Evolutionary conservation across 768 basidiomycete species (phyloP), one percentile per base, ranked within the genome.

Genomic region (Trametes meyenii): DNA sequence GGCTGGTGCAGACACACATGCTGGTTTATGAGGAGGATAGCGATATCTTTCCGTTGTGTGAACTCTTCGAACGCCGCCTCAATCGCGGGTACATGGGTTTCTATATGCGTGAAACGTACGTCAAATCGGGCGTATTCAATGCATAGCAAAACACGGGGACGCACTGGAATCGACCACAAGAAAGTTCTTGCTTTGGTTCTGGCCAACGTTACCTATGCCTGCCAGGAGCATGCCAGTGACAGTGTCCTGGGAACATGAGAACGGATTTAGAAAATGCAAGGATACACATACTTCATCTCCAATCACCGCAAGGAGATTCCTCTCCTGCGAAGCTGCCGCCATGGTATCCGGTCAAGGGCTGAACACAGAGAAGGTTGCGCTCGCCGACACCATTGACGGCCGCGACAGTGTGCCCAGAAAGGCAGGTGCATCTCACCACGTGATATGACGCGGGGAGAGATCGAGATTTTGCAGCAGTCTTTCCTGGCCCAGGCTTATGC

Each of bases 11-110:
- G 23, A 77, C 90, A 68, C 64, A 95, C 96, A 81, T 99, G 95
- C 75, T 99, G 97, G 80, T 98, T 99, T 71, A 99, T 98, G 68
- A 99, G 81, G 14, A 99, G 78, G 66, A 99, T 98, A 45, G 96
- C 97, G 55, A 98, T 88, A 71, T 99, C 97, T 71, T 89, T 90
- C 61, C 97, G 86, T 73, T 94, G 87, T 2, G 95, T 98, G 76
- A 91, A 98, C 62, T 97, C 95, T 70, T 94, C 87, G 74, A 99
- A 99, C 7, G 92, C 85, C 24, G 87, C 83, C 74, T 99, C 97
- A 66, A 99, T 96, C 5, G 86, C 84, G 3, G 92, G 88, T 46
- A 92, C 83, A 72, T 93, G 90, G 2, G 97, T 99, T 75, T 96
- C 96, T 98, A 65, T 16, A 16, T 19, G 33, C 19, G 50, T 8